Conservation (phyloP, 441 rosid genomes). For the Bocquillonia castaneifolia region DNA sequence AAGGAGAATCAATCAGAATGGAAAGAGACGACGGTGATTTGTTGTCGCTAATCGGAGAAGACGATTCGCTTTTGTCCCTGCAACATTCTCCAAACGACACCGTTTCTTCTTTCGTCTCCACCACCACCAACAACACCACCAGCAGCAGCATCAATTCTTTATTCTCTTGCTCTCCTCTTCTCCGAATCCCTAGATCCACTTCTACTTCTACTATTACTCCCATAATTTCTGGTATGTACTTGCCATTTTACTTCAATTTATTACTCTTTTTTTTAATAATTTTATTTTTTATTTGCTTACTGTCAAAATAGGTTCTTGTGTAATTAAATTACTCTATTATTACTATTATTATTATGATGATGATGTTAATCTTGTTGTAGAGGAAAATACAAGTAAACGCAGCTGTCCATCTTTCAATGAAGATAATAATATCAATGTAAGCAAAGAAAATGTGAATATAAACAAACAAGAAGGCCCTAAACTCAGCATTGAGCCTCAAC, state of each 20-base stretch:
- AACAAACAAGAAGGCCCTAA: slow-evolving; percentile 46
- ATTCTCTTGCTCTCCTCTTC: slow-evolving; percentile 70
- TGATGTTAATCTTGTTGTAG: not conserved
- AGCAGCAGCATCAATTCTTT: no score
- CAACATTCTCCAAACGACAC: slow-evolving; percentile 30
- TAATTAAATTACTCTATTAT: not conserved
- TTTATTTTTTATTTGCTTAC: no score
- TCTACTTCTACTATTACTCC: slow-evolving; percentile 23
- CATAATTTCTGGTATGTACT: slow-evolving; percentile 36
- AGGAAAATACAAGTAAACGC: slow-evolving; percentile 15
- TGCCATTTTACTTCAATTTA: not conserved
- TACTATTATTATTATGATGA: not conserved
- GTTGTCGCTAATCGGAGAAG: slow-evolving; percentile 50
- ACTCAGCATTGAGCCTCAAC: slow-evolving; percentile 59
- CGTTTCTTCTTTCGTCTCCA: slow-evolving; percentile 24
- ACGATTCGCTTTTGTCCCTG: slow-evolving; percentile 45
- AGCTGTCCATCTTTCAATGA: slow-evolving; percentile 27
- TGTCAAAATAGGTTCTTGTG: no score
- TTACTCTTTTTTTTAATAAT: not conserved
- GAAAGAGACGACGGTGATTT: no score
- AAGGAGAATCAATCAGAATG: no score
- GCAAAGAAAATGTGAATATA: slow-evolving; percentile 42
- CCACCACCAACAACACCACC: no score
- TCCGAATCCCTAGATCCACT: slow-evolving; percentile 47
- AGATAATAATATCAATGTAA: slow-evolving; percentile 6